Percentiles rank a stretch among this genome's conserved stretches.
Conservation (phyloP, 208 protist genomes). For the Trypanosoma cruzi region DNA sequence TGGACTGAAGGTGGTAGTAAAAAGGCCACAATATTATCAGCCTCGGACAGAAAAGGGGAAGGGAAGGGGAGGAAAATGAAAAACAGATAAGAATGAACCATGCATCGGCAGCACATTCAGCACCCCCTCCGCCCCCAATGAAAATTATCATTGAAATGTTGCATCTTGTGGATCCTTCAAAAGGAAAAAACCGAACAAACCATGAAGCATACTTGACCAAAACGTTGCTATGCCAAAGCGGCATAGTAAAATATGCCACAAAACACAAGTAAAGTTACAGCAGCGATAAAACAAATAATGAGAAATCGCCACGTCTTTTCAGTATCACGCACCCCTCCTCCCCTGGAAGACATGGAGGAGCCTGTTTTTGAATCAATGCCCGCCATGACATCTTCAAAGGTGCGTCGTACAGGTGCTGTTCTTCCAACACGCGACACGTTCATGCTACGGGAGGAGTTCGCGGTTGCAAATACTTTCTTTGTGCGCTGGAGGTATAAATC, state of each 20-base stretch:
- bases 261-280: constrained; percentile 4
- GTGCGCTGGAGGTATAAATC: constrained; percentile 43
- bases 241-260: constrained; percentile 4
- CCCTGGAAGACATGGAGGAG: not conserved
- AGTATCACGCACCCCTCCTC: not conserved
- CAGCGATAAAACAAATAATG: not conserved
- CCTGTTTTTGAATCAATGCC: constrained; percentile 1
- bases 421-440: constrained; percentile 4
- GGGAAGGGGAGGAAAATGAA: too few relatives aligned
- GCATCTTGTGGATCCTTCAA: not conserved
- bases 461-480: constrained; percentile 35
- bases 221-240: not conserved
- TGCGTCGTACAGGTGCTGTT: constrained; percentile 11
- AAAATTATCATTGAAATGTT: too few relatives aligned
- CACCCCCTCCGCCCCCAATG: too few relatives aligned
- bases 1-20: too few relatives aligned
- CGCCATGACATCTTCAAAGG: constrained; percentile 30
- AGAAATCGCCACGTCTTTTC: not conserved
- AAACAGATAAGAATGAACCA: too few relatives aligned
- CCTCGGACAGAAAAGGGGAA: too few relatives aligned
- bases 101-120: too few relatives aligned
- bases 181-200: not conserved
- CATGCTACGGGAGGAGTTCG: constrained; percentile 26
- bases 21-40: too few relatives aligned
- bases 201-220: not conserved